Conservation (phyloP, 192 early-diverging fungal genomes). For the Podochytrium sp. region DNA sequence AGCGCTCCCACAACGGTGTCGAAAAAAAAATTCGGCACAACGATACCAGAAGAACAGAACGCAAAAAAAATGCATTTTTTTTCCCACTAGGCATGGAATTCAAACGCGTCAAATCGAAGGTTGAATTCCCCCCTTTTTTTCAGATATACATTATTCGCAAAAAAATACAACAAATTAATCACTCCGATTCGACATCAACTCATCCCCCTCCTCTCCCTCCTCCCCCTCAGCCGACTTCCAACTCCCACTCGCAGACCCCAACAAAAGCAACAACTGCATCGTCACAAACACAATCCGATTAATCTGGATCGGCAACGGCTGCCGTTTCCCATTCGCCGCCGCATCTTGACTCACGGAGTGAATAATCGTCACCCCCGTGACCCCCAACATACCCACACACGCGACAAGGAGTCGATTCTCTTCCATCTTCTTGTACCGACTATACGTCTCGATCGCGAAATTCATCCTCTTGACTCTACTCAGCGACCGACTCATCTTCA, state of each 20-base stretch:
- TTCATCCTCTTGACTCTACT: background rate
- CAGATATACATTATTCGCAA: too few species aligned
- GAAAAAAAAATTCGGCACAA: too few species aligned
- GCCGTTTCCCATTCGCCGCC: background rate
- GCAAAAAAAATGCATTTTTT: too few species aligned
- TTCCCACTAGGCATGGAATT: too few species aligned
- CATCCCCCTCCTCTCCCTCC: background rate
- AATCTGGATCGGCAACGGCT: slow-evolving; percentile 1
- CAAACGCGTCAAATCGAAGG: too few species aligned
- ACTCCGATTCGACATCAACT: background rate
- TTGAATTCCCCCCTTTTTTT: too few species aligned
- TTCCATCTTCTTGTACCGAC: slow-evolving; percentile 14
- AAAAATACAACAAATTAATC: too few species aligned
- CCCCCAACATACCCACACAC: slow-evolving; percentile 17
- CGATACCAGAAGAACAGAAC: too few species aligned
- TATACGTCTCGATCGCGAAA: slow-evolving; percentile 26
- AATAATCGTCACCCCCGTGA: slow-evolving; percentile 10
- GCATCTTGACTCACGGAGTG: background rate
- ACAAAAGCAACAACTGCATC: slow-evolving; percentile 23
- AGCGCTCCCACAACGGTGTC: too few species aligned
- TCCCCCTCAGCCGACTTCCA: background rate
- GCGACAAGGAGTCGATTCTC: slow-evolving; percentile 20
- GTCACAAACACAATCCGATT: slow-evolving; percentile 22
- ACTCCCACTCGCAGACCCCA: slow-evolving; percentile 8
- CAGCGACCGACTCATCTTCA: slow-evolving; percentile 7